Percentiles rank a stretch among this genome's conserved stretches.
These are phyloP conservation scores for Lonicera japonica DNA, from an alignment of 129 eudicot genomes.

Conservation along the genomic window DNA sequence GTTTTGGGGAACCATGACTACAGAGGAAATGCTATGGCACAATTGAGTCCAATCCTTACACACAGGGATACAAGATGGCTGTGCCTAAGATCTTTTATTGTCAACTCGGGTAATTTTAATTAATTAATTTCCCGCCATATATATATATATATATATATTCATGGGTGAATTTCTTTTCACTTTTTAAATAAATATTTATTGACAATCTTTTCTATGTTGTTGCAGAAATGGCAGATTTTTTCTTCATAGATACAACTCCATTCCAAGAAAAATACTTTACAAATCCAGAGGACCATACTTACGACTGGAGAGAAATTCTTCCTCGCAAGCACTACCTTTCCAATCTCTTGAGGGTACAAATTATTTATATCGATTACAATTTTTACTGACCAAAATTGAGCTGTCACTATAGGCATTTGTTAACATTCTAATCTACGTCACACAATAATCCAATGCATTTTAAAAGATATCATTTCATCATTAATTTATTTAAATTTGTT, in stretches of 20 bases:
- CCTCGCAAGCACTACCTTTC: conserved; percentile 56
- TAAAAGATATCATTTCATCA: too few relatives aligned
- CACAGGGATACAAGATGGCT: conserved; percentile 61
- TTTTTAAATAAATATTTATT: background rate
- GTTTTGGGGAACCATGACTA: conserved; percentile 90
- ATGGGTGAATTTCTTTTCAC: background rate
- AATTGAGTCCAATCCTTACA: conserved; percentile 45
- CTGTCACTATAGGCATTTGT: too few relatives aligned
- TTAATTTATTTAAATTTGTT: too few relatives aligned
- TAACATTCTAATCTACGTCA: too few relatives aligned
- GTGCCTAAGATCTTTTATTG: conserved; percentile 50
- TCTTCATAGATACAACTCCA: conserved; percentile 79
- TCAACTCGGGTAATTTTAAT: conserved; percentile 55
- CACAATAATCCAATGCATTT: too few relatives aligned
- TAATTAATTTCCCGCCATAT: background rate
- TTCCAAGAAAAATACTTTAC: conserved; percentile 56
- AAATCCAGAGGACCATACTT: conserved; percentile 30
- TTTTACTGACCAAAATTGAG: too few relatives aligned
- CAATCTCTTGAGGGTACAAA: conserved; percentile 39
- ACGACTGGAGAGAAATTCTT: conserved; percentile 78
- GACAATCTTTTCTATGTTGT: background rate
- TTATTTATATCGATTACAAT: too few relatives aligned
- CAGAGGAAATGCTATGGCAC: conserved; percentile 68
- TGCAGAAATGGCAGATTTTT: conserved; percentile 60
- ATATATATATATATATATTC: too few relatives aligned